A percentile compares a stretch with the other conserved stretches of the same genome.
These are phyloP conservation scores for Salix brachista DNA, from an alignment of 345 rosid species.

Conservation along the genomic window DNA sequence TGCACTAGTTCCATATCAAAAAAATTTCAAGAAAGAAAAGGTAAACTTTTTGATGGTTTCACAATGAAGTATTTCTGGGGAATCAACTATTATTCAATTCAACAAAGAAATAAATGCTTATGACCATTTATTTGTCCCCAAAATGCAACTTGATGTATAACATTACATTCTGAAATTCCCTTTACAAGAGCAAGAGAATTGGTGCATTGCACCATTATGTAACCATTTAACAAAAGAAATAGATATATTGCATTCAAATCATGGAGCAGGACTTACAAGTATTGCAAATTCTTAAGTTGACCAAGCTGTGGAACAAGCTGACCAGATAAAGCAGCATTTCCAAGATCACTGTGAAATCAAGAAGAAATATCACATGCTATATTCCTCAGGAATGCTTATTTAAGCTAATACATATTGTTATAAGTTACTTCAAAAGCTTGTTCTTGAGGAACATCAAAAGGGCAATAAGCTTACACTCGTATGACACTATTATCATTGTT, in stretches of 20 bases:
- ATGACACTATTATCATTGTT: constrained; percentile 93
- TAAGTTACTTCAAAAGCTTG: background rate
- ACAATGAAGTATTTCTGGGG: background rate
- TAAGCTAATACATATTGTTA: background rate
- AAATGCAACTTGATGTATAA: background rate
- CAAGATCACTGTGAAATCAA: constrained; percentile 62
- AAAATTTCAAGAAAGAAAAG: background rate
- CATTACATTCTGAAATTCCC: background rate
- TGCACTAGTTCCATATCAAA: background rate
- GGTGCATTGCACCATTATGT: background rate
- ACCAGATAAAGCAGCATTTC: constrained; percentile 93
- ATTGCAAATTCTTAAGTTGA: constrained; percentile 85
- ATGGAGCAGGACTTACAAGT: constrained; percentile 53
- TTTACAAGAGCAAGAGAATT: background rate
- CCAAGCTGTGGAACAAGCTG: constrained; percentile 93
- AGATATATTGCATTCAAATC: background rate
- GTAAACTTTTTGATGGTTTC: background rate
- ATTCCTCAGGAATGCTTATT: background rate
- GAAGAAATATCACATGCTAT: constrained; percentile 4
- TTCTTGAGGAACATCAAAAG: constrained; percentile 6
- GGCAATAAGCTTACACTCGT: constrained; percentile 59
- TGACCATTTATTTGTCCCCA: background rate
- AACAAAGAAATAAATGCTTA: background rate
- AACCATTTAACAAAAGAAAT: background rate
- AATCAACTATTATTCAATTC: background rate